phyloP scores from a whole-genome alignment of 495 filamentous ascomycete genomes.

The Rostrohypoxylon terebratum region DNA sequence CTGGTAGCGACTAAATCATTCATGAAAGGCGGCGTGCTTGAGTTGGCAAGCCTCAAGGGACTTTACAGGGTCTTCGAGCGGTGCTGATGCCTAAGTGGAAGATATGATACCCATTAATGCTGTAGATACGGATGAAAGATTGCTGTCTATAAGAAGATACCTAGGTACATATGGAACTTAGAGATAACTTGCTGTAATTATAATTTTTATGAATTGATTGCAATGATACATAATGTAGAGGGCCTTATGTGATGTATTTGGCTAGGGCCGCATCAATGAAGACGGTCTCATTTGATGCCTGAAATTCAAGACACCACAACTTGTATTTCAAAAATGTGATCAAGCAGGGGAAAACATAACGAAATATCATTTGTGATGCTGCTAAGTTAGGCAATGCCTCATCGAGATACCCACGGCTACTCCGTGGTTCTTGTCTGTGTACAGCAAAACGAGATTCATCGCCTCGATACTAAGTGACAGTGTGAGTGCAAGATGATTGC shows the following conservation, averaged over 20 bases:
- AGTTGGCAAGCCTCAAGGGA: slow-evolving; percentile 94
- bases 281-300: background rate
- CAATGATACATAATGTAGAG: background rate
- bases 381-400: background rate
- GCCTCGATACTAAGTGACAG: background rate
- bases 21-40: slow-evolving; percentile 78
- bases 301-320: background rate
- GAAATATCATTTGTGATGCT: background rate
- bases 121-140: slow-evolving; percentile 8
- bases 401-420: background rate
- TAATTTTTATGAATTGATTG: too few species aligned
- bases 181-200: background rate
- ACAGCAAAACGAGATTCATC: background rate
- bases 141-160: slow-evolving; percentile 6
- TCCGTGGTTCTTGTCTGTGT: background rate
- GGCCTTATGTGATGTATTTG: background rate
- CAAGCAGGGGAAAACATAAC: background rate
- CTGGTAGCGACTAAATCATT: slow-evolving; percentile 85
- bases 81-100: slow-evolving; percentile 66
- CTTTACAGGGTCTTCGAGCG: slow-evolving; percentile 98
- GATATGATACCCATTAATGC: slow-evolving; percentile 28
- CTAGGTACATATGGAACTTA: background rate
- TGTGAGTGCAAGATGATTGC: background rate
- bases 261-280: background rate
- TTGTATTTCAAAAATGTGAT: background rate